Conservation (phyloP, 208 protist genomes). For the Wallacemonas sp. region DNA sequence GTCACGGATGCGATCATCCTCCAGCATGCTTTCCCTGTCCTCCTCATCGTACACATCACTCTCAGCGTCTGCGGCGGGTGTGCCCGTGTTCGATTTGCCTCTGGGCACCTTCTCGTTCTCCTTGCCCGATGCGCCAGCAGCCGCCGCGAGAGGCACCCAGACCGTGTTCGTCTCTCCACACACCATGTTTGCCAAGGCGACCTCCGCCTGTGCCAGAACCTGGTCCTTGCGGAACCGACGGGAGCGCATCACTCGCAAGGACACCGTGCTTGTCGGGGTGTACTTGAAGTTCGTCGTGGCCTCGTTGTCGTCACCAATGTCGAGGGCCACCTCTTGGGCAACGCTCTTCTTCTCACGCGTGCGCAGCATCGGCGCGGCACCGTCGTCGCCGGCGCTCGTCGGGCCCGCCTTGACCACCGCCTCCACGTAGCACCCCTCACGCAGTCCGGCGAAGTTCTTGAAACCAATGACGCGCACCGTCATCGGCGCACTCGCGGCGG, state of each 20-base stretch:
- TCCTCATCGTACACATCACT: background rate
- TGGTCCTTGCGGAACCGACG: slow-evolving; percentile 30
- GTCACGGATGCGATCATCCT: slow-evolving; percentile 22
- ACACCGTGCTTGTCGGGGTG: slow-evolving; percentile 36
- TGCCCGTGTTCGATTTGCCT: background rate
- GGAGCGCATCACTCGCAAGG: slow-evolving; percentile 59
- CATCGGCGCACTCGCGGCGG: slow-evolving; percentile 60
- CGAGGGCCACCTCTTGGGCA: slow-evolving; percentile 29
- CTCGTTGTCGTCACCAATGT: slow-evolving; percentile 73
- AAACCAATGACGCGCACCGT: slow-evolving; percentile 66
- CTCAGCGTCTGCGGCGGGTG: background rate
- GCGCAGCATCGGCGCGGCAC: slow-evolving; percentile 34
- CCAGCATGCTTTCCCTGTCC: background rate
- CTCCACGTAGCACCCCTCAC: slow-evolving; percentile 65
- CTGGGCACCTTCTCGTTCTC: too few relatives aligned
- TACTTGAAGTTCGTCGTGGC: slow-evolving; percentile 48
- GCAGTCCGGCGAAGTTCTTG: slow-evolving; percentile 31
- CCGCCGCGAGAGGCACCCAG: slow-evolving; percentile 55
- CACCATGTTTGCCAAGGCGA: slow-evolving; percentile 58
- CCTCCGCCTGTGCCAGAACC: slow-evolving; percentile 45
- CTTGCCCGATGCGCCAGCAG: background rate
- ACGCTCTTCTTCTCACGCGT: slow-evolving; percentile 41
- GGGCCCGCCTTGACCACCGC: slow-evolving; percentile 34
- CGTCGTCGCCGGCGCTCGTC: background rate
- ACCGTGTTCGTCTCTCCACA: slow-evolving; percentile 62